These are phyloP conservation scores for Thielaviopsis euricoi DNA, from an alignment of 2,329 filamentous ascomycete genomes.

Conservation along the genomic window DNA sequence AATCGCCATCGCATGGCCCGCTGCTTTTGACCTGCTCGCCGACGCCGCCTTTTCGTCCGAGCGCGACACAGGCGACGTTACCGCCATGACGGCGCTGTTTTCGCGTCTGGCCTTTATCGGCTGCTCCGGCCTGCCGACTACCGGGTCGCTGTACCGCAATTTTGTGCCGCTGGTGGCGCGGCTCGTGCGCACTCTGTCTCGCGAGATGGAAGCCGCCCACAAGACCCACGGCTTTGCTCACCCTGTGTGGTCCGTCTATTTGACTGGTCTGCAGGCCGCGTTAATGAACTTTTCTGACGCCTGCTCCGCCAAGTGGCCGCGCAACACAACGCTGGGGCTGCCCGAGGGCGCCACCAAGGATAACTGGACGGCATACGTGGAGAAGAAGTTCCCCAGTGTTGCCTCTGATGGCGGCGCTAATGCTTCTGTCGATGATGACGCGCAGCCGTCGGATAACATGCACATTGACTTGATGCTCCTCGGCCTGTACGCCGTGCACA, in stretches of 20 bases:
- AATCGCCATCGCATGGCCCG: slow-evolving; percentile 21
- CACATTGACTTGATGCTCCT: slow-evolving; percentile 6
- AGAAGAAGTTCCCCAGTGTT: slow-evolving; percentile 18
- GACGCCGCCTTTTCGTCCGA: slow-evolving; percentile 11
- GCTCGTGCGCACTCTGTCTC: slow-evolving; percentile 4
- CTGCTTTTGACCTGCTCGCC: slow-evolving; percentile 18
- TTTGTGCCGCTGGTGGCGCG: slow-evolving; percentile 22
- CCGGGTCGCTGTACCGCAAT: slow-evolving; percentile 20
- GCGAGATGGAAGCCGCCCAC: not conserved
- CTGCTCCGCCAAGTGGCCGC: slow-evolving; percentile 16
- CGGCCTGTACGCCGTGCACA: slow-evolving; percentile 6
- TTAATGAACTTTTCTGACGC: slow-evolving; percentile 26
- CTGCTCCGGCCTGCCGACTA: slow-evolving; percentile 25
- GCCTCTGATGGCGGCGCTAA: not conserved
- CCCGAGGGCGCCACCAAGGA: slow-evolving; percentile 13
- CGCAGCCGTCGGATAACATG: not conserved
- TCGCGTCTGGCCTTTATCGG: slow-evolving; percentile 32
- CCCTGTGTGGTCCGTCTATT: slow-evolving; percentile 11
- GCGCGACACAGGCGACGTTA: slow-evolving; percentile 10
- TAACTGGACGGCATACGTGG: slow-evolving; percentile 17
- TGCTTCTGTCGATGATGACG: not conserved
- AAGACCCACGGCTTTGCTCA: not conserved
- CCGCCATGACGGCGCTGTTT: slow-evolving; percentile 22
- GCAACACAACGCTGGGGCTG: slow-evolving; percentile 5
- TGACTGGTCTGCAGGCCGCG: slow-evolving; percentile 18